phyloP scores from a whole-genome alignment of 495 filamentous ascomycete species.

The Tetracladium setigerum region DNA sequence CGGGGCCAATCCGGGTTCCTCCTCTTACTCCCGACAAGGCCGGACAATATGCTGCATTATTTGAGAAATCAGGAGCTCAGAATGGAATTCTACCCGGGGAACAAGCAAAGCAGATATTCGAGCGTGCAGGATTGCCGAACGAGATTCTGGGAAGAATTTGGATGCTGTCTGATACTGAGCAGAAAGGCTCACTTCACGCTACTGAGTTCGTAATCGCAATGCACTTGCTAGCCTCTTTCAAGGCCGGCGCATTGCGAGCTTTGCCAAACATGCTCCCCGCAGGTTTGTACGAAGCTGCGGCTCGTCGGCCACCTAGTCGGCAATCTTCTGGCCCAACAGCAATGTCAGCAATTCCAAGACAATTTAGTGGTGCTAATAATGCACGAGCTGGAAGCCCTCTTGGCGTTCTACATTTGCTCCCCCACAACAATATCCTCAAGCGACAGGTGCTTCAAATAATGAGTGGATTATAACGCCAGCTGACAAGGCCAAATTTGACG shows the following conservation, averaged over 20 bases:
- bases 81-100: conserved; percentile 84
- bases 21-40: conserved; percentile 85
- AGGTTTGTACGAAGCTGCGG: conserved; percentile 85
- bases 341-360: conserved; percentile 57
- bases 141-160: conserved; percentile 88
- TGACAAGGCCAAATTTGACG: conserved; percentile 83
- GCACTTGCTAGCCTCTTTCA: conserved; percentile 89
- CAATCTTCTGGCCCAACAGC: conserved; percentile 37
- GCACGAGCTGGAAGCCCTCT: conserved; percentile 65
- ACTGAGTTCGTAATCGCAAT: conserved; percentile 98
- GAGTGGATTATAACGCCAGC: conserved; percentile 77
- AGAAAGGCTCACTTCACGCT: conserved; percentile 77
- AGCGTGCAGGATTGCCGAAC: conserved; percentile 83
- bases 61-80: conserved; percentile 76
- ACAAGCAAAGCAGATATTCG: conserved; percentile 88
- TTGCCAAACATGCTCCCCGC: conserved; percentile 78
- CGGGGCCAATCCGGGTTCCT: conserved; percentile 76
- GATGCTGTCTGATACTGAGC: conserved; percentile 88
- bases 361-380: conserved; percentile 58
- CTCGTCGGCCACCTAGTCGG: conserved; percentile 52
- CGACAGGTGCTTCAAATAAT: conserved; percentile 45
- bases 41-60: conserved; percentile 73
- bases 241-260: conserved; percentile 68
- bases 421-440: conserved; percentile 41
- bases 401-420: conserved; percentile 48